phyloP scores from a whole-genome alignment of 1,284 basidiomycete genomes.

The Malassezia brasiliensis region DNA sequence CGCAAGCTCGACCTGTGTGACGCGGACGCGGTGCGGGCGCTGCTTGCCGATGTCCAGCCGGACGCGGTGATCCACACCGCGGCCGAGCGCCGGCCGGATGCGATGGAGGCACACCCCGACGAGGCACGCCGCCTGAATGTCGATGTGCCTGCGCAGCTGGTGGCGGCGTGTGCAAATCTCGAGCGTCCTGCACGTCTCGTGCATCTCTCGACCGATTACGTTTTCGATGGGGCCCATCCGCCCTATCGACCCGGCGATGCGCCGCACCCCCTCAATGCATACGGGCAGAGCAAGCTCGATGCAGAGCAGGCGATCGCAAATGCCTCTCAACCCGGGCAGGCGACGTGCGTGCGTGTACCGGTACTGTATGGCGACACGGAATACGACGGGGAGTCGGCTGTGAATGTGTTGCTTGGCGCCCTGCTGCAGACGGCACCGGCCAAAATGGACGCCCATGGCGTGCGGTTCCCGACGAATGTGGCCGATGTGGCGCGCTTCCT shows the following conservation, averaged over 20 bases:
- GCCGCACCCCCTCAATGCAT: constrained; percentile 52
- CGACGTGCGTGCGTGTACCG: constrained; percentile 50
- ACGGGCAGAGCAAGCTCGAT: constrained; percentile 47
- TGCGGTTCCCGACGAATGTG: constrained; percentile 53
- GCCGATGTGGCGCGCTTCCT: constrained; percentile 51
- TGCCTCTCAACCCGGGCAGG: constrained; percentile 24
- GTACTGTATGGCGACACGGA: constrained; percentile 37
- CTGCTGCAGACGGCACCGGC: constrained; percentile 15
- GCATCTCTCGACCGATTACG: constrained; percentile 51
- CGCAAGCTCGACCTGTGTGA: constrained; percentile 51
- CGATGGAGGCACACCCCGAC: constrained; percentile 49
- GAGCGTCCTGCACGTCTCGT: constrained; percentile 35
- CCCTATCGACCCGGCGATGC: constrained; percentile 51
- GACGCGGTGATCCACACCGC: constrained; percentile 53
- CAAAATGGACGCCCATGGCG: constrained; percentile 46
- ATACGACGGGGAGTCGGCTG: constrained; percentile 37
- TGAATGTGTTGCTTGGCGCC: constrained; percentile 37
- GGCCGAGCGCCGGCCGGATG: constrained; percentile 51
- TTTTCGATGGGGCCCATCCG: constrained; percentile 48
- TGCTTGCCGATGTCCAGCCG: constrained; percentile 47
- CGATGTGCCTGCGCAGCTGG: constrained; percentile 50
- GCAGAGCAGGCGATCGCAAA: constrained; percentile 45
- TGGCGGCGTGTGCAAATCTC: constrained; percentile 15
- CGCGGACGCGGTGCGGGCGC: constrained; percentile 45
- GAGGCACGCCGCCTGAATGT: constrained; percentile 52